phyloP scores from a whole-genome alignment of 169 alveolate genomes.

The Plasmodium falciparum region DNA sequence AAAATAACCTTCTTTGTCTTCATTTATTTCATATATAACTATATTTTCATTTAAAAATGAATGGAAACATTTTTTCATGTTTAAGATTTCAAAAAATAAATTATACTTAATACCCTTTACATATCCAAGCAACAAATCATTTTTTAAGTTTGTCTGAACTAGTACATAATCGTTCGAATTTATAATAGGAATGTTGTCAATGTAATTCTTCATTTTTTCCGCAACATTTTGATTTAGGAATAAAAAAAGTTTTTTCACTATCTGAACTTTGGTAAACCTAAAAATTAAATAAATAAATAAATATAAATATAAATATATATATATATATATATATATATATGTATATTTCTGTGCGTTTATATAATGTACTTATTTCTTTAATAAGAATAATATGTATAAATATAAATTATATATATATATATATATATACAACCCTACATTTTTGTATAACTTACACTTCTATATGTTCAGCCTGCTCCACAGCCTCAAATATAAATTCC shows the following conservation, averaged over 20 bases:
- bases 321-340: neutral
- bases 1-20: neutral
- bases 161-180: conserved; percentile 51
- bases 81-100: conserved; percentile 59
- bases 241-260: conserved; percentile 42
- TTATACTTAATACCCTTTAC: conserved; percentile 51
- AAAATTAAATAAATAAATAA: neutral
- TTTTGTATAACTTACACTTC: conserved; percentile 43
- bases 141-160: conserved; percentile 65
- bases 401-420: too few species aligned
- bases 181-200: conserved; percentile 37
- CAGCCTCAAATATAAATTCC: conserved; percentile 48
- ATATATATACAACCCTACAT: neutral
- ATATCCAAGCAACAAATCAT: conserved; percentile 63
- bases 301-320: neutral
- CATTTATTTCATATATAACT: conserved; percentile 28
- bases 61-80: conserved; percentile 39
- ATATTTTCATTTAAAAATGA: conserved; percentile 19
- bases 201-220: conserved; percentile 12
- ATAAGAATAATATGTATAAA: too few species aligned
- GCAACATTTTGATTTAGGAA: conserved; percentile 13
- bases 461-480: conserved; percentile 49
- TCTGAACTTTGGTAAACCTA: conserved; percentile 45
- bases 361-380: neutral
- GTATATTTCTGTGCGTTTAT: neutral